Evolutionary conservation across 768 basidiomycete species (phyloP).

Genomic region (Mycena vulgaris): DNA sequence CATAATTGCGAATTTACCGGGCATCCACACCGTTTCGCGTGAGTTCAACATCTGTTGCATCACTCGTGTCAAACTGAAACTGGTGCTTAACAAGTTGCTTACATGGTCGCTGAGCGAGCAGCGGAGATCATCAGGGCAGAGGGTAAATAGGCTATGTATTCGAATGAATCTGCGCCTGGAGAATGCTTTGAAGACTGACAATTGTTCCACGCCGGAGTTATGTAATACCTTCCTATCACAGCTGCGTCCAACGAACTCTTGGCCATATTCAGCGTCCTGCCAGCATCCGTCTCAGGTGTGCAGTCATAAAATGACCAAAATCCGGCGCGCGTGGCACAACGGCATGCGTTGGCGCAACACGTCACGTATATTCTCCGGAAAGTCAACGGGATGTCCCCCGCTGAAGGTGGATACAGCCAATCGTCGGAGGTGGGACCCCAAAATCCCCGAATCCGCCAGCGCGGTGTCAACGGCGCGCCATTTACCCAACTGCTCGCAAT

Average conservation of each 20-base stretch:
- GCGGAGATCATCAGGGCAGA: constrained; percentile 27
- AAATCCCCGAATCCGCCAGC: neutral
- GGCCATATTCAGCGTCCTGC: no score
- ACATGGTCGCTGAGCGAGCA: constrained; percentile 29
- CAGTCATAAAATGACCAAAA: no score
- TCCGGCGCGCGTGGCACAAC: no score
- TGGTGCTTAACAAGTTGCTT: constrained; percentile 7
- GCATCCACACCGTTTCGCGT: constrained; percentile 44
- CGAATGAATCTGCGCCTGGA: no score
- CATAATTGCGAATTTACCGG: constrained; percentile 51
- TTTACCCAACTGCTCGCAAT: neutral
- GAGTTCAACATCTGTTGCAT: neutral
- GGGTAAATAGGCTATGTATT: neutral
- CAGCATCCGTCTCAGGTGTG: no score
- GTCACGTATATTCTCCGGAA: no score
- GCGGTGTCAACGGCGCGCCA: constrained; percentile 4
- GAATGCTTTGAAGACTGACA: no score
- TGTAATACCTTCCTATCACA: no score
- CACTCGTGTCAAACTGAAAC: neutral
- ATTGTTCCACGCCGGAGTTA: no score
- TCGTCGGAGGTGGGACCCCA: neutral
- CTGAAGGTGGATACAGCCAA: neutral
- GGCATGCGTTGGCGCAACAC: no score
- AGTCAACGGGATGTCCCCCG: no score
- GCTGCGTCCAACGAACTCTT: no score